These are phyloP conservation scores for Phyllosticta citrichinensis DNA, from an alignment of 2,329 filamentous ascomycete species.

Conservation along the genomic window DNA sequence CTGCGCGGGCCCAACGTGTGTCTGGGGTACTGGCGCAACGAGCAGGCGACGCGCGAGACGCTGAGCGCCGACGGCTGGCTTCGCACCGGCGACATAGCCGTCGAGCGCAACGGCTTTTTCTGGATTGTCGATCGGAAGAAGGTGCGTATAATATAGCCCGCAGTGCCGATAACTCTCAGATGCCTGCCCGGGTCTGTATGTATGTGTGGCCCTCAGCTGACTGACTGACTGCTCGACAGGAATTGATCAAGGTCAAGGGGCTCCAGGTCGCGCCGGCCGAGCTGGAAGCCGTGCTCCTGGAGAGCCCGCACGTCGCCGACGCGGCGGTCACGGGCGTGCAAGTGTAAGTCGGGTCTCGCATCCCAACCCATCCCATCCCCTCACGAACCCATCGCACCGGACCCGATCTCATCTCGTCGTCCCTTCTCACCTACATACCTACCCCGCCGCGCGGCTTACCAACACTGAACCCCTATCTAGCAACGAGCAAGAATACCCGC, in stretches of 20 bases:
- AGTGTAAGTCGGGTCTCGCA: conserved; percentile 24
- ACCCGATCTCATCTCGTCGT: background rate
- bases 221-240: conserved; percentile 19
- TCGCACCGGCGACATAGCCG: conserved; percentile 61
- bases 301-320: conserved; percentile 49
- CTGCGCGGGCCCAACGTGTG: conserved; percentile 62
- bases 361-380: background rate
- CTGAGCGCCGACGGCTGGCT: conserved; percentile 57
- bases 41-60: conserved; percentile 54
- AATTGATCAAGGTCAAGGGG: conserved; percentile 54
- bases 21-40: conserved; percentile 67
- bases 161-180: background rate
- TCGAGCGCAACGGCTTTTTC: conserved; percentile 46
- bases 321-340: conserved; percentile 58
- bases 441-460: conserved; percentile 15
- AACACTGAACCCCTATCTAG: background rate
- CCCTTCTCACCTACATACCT: conserved; percentile 16
- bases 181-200: background rate
- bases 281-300: conserved; percentile 47
- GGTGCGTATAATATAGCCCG: conserved; percentile 11
- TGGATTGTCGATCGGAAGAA: conserved; percentile 68
- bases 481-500: conserved; percentile 27
- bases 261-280: conserved; percentile 53
- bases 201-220: conserved; percentile 1
- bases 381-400: background rate